A percentile compares a stretch with the other conserved stretches of the same genome.
phyloP scores from a whole-genome alignment of 106 monocot genomes.

The Cymbidium sinense region DNA sequence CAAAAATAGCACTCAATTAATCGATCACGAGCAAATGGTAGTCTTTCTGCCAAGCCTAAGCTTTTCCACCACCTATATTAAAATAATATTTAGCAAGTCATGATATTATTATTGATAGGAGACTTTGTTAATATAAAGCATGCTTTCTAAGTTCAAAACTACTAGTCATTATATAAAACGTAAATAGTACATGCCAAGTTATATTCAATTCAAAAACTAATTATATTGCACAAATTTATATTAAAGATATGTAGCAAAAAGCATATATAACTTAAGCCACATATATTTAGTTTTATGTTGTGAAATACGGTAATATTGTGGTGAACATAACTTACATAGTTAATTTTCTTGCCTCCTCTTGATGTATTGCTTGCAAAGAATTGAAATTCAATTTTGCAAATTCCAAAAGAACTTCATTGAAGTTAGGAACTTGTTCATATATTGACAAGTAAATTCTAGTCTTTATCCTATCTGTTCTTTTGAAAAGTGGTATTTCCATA shows the following conservation, averaged over 20 bases:
- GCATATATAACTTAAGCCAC: not conserved
- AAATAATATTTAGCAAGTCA: not conserved
- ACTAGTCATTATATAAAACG: too few relatives aligned
- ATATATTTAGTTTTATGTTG: not conserved
- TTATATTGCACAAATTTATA: too few relatives aligned
- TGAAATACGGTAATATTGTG: not conserved
- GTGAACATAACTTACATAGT: not conserved
- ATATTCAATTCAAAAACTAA: too few relatives aligned
- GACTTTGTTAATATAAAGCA: too few relatives aligned
- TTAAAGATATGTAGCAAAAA: too few relatives aligned
- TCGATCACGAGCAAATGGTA: constrained; percentile 11
- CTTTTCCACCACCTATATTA: constrained; percentile 16
- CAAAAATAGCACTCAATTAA: constrained; percentile 17
- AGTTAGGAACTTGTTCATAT: constrained; percentile 2
- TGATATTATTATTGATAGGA: too few relatives aligned
- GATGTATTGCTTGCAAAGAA: constrained; percentile 10
- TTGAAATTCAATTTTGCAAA: constrained; percentile 14
- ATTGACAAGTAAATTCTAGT: constrained; percentile 9
- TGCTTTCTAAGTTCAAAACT: too few relatives aligned
- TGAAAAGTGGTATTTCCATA: not conserved
- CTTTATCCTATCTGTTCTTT: constrained; percentile 12
- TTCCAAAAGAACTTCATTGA: constrained; percentile 8
- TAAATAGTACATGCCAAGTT: too few relatives aligned
- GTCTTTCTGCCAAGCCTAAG: not conserved
- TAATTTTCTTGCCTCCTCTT: constrained; percentile 1